Evolutionary conservation across 2,329 filamentous ascomycete species (phyloP).

Genomic region (Claviceps digitariae): DNA sequence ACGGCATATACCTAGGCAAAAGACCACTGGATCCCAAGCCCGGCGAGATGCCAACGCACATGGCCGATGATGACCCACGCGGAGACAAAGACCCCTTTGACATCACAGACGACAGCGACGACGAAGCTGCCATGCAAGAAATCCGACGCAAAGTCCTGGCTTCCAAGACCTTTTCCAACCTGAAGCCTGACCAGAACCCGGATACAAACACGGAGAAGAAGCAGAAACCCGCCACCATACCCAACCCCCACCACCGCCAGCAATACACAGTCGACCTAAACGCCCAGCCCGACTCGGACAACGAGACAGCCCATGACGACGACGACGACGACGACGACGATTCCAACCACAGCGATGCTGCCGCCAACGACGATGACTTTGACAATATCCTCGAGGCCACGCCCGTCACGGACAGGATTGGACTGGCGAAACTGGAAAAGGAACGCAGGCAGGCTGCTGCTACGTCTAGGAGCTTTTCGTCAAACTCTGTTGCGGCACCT

Average conservation of each 20-base stretch:
- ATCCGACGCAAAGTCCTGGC: conserved; percentile 79
- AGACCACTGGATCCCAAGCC: conserved; percentile 21
- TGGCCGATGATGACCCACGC: conserved; percentile 17
- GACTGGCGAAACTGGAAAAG: conserved; percentile 44
- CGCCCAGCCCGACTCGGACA: conserved; percentile 43
- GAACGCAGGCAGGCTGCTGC: conserved; percentile 35
- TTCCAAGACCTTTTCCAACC: conserved; percentile 66
- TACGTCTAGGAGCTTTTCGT: conserved; percentile 38
- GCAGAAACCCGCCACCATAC: conserved; percentile 50
- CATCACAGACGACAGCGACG: conserved; percentile 69
- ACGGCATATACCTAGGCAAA: conserved; percentile 49
- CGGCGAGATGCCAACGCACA: background rate
- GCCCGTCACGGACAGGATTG: conserved; percentile 74
- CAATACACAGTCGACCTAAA: conserved; percentile 47
- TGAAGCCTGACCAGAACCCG: conserved; percentile 39
- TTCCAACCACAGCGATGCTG: conserved; percentile 37
- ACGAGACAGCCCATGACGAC: conserved; percentile 46
- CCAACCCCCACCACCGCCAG: conserved; percentile 34
- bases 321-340: conserved; percentile 49
- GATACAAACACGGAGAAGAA: conserved; percentile 8
- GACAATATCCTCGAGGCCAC: conserved; percentile 89
- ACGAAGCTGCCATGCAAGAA: conserved; percentile 68
- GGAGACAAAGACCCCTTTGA: conserved; percentile 53
- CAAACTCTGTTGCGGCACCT: conserved; percentile 34
- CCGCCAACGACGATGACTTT: conserved; percentile 73